Evolutionary conservation across 2,329 filamentous ascomycete genomes (phyloP).

Genomic region (Apiospora kogelbergensis): DNA sequence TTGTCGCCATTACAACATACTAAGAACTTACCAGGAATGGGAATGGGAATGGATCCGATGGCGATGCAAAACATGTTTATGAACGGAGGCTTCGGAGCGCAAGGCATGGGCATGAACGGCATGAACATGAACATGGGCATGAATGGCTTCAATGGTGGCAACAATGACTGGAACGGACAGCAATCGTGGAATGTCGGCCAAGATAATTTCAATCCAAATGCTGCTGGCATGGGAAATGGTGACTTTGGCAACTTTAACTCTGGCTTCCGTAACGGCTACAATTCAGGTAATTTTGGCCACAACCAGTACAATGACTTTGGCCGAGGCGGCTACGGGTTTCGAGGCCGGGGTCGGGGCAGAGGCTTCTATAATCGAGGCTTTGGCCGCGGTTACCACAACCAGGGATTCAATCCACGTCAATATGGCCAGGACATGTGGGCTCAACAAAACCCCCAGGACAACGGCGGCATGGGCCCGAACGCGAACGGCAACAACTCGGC

Average conservation of each 20-base stretch:
- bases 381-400: slow-evolving; percentile 53
- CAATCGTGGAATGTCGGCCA: slow-evolving; percentile 82
- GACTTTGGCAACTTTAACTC: slow-evolving; percentile 78
- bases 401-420: slow-evolving; percentile 37
- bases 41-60: slow-evolving; percentile 83
- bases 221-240: slow-evolving; percentile 77
- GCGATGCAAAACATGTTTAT: slow-evolving; percentile 75
- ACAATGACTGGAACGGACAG: slow-evolving; percentile 79
- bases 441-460: slow-evolving; percentile 24
- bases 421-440: slow-evolving; percentile 23
- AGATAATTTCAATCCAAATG: slow-evolving; percentile 90
- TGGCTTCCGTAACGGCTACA: slow-evolving; percentile 75
- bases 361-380: slow-evolving; percentile 49
- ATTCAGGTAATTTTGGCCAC: slow-evolving; percentile 81
- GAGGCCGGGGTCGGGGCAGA: slow-evolving; percentile 64
- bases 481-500: slow-evolving; percentile 15
- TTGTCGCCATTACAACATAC: slow-evolving; percentile 3
- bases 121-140: slow-evolving; percentile 82
- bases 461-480: slow-evolving; percentile 20
- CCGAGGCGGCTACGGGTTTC: slow-evolving; percentile 65
- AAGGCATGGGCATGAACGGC: slow-evolving; percentile 71
- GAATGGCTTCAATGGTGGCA: slow-evolving; percentile 66
- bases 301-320: slow-evolving; percentile 78
- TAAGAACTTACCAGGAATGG: slow-evolving; percentile 60
- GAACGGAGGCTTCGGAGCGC: slow-evolving; percentile 71